A percentile compares a stretch with the other conserved stretches of the same genome.
These are phyloP conservation scores for Solanum medicagineum DNA, from an alignment of 257 asterid species.

Conservation along the genomic window DNA sequence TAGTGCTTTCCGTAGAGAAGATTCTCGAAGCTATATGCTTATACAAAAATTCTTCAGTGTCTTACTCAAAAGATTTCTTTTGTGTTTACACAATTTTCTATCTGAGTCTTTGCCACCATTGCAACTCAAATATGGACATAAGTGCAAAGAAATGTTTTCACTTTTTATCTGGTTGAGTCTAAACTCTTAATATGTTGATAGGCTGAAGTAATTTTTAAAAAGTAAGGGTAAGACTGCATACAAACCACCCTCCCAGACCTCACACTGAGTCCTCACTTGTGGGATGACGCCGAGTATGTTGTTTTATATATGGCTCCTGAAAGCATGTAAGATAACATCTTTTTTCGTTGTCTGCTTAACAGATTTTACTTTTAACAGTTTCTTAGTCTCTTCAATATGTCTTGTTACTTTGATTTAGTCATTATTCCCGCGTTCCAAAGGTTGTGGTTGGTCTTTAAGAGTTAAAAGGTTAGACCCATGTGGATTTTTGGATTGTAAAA, in stretches of 20 bases:
- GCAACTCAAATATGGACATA: not conserved
- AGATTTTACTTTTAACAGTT: not conserved
- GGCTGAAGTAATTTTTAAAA: not conserved
- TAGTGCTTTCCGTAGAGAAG: not conserved
- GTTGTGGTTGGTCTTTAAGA: not conserved
- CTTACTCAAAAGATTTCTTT: not conserved
- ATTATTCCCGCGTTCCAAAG: not conserved
- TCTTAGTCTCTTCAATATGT: not conserved
- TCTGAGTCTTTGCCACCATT: not conserved
- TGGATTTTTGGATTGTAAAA: not conserved
- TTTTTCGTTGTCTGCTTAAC: not conserved
- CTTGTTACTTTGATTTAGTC: not conserved
- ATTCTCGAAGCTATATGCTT: not conserved
- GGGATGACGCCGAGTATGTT: not conserved
- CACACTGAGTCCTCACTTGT: not conserved
- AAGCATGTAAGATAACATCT: not conserved
- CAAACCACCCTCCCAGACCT: not conserved
- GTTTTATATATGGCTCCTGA: not conserved
- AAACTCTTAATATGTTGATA: not conserved
- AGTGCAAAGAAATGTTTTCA: not conserved
- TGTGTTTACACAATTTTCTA: not conserved
- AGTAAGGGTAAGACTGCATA: not conserved
- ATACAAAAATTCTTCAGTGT: not conserved
- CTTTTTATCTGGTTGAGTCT: not conserved
- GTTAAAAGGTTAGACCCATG: not conserved